A percentile compares a stretch with the other conserved stretches of the same genome.
phyloP scores from a whole-genome alignment of 2,329 filamentous ascomycete genomes.

The Gaeumannomyces sp. region DNA sequence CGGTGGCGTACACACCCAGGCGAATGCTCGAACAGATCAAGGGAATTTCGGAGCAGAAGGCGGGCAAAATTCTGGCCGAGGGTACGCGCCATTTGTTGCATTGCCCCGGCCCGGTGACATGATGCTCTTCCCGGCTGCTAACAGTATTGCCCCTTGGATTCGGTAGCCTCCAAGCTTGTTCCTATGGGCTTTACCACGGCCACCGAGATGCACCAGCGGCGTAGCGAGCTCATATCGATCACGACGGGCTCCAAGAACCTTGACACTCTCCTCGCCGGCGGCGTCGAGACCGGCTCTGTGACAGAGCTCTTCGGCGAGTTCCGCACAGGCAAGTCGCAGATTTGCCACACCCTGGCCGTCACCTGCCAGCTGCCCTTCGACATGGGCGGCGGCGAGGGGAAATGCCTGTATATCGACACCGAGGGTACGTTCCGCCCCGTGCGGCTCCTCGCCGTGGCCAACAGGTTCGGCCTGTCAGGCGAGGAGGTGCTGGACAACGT shows the following conservation, averaged over 20 bases:
- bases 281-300: conserved; percentile 93
- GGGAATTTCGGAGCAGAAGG: conserved; percentile 96
- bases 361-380: conserved; percentile 97
- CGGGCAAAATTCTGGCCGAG: conserved; percentile 82
- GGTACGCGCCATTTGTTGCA: conserved; percentile 43
- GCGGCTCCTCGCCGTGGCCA: conserved; percentile 82
- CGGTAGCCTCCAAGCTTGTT: conserved; percentile 81
- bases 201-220: conserved; percentile 95
- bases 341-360: conserved; percentile 96
- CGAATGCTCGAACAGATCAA: conserved; percentile 90
- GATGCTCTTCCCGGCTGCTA: neutral
- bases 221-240: conserved; percentile 95
- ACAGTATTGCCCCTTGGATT: neutral
- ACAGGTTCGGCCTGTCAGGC: conserved; percentile 87
- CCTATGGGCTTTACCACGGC: conserved; percentile 99
- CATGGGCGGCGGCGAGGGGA: conserved; percentile 97
- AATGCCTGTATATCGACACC: conserved; percentile 97
- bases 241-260: conserved; percentile 97
- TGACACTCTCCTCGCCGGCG: conserved; percentile 88
- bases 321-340: conserved; percentile 95
- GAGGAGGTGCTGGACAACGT: conserved; percentile 98
- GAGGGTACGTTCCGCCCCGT: conserved; percentile 96
- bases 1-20: conserved; percentile 84
- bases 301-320: conserved; percentile 99
- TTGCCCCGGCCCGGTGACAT: neutral